Evolutionary conservation across 768 basidiomycete species (phyloP), one percentile per base, ranked within the genome.

Genomic region (Hericium coralloides): DNA sequence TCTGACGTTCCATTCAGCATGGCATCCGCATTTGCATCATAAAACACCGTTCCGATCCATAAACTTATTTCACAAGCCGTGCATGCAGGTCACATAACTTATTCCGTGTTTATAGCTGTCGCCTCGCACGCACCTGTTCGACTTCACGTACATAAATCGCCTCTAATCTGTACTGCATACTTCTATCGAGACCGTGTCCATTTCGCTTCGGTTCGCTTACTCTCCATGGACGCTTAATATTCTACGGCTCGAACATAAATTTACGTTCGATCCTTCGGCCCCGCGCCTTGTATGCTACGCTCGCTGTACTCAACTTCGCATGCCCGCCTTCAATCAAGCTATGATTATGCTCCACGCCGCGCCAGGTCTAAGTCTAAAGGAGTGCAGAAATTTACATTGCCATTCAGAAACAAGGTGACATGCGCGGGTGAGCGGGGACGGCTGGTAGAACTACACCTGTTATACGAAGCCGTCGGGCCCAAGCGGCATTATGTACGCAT

Each of bases 51-150:
- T 20, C 43, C 49, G 7, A 36, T 26, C 10, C 49, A 45, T 45
- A 45, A 45, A n/a, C 43, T 45, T 45, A 22, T 45, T 45, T 45
- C 31, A 31, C 31, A 31, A 31, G 31, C 10, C 31, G 31, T 31
- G 31, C 31, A 31, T 37, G 18, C 53, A 55, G 25, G n/a, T 49
- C 43, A 53, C 58, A 56, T 61, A 61, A 61, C 53, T 61, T 61
- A 61, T 61, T 60, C 59, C 60, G 20, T 61, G 60, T 61, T 61
- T 61, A 61, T 61, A 61, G 20, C 31, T 31, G 8, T 31, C 31
- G 31, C 31, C 31, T 31, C 31, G 31, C 31, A 31, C 31, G 31
- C 31, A 31, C 31, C 31, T 9, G 6, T 31, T 31, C 31, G 31
- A 1, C 10, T 31, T 9, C 31, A 31, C 31, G 31, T 31, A 31